Evolutionary conservation across 73 alveolate genomes (phyloP), one percentile per base, ranked within the genome.

Genomic region (Breviolum minutum): DNA sequence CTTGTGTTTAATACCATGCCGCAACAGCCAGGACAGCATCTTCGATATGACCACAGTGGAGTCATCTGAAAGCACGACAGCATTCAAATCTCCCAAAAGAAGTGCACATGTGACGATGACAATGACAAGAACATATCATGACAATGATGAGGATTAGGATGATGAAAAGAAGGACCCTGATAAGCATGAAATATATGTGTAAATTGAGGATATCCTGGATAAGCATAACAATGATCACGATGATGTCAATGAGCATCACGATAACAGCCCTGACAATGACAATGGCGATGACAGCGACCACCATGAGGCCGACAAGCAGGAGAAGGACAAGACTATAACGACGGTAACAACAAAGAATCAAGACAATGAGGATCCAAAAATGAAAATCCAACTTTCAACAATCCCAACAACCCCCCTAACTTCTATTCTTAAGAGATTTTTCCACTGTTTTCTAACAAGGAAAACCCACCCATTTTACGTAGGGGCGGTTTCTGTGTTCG

Each of bases 21-120:
- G 97, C 88, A 90, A 68, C 40, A 90, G 97, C 97, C 97, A 90
- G 87, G 97, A 90, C 64, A 90, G 74, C 97, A 90, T 90, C 87
- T 90, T 90, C 76, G 97, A 90, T 54, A 90, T 90, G 97, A 90
- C 97, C 87, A 71, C 87, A 30, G 97, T 90, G n/a, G 97, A 77
- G 97, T 90, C 97, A 90, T 90, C 97, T 90, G 97, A 63, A 60
- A 14, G 22, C 29, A 30, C 84, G 22, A 29, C 24, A 27, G 27
- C 63, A 76, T 40, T n/a, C 82, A 73, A 73, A 73, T 40, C 60
- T 24, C 48, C n/a, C 82, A 2, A 14, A 16, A 24, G 19, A 73
- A 14, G n/a, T 3, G 14, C 76, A 3, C 85, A 19, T 27, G n/a
- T 80, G 88, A 3, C 16, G 88, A 26, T 73, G 88, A n/a, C 26